Percentiles rank a stretch among this genome's conserved stretches.
These are phyloP conservation scores for Scheffersomyces illinoinensis DNA, from an alignment of 1,139 yeast species.

Conservation along the genomic window DNA sequence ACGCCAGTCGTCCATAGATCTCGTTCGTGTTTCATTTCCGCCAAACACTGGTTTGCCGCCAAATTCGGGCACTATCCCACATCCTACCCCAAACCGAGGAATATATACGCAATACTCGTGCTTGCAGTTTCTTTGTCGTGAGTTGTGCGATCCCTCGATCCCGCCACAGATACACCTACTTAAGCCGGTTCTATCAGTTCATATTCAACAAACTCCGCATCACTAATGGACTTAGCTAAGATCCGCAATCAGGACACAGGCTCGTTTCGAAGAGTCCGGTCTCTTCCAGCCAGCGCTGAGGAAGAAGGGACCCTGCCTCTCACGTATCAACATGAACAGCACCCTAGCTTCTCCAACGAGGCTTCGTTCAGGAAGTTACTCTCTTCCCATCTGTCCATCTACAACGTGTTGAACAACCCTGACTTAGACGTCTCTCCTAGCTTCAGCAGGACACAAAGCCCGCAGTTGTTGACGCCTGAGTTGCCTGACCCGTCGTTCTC, in stretches of 20 bases:
- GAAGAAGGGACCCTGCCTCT: background rate
- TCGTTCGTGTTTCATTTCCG: background rate
- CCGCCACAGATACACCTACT: background rate
- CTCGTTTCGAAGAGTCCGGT: background rate
- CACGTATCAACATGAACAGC: background rate
- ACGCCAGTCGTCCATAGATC: background rate
- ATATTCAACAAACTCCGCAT: background rate
- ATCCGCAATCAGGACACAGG: background rate
- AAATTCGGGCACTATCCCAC: background rate
- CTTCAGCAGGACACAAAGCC: conserved; percentile 1
- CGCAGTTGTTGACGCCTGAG: conserved; percentile 11
- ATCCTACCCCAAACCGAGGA: background rate
- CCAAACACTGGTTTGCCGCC: background rate
- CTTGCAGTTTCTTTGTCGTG: background rate
- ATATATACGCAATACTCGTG: background rate
- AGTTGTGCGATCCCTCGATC: background rate
- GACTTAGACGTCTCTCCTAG: conserved; percentile 34
- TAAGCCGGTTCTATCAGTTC: background rate
- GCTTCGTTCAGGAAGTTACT: conserved; percentile 22
- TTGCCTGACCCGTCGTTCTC: conserved; percentile 15
- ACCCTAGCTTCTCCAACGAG: background rate
- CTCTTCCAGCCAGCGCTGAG: background rate
- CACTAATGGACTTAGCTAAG: background rate
- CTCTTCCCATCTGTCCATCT: conserved; percentile 41
- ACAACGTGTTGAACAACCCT: conserved; percentile 42